Conservation (phyloP, 805 yeast genomes). For the Torulaspora microellipsoides region DNA sequence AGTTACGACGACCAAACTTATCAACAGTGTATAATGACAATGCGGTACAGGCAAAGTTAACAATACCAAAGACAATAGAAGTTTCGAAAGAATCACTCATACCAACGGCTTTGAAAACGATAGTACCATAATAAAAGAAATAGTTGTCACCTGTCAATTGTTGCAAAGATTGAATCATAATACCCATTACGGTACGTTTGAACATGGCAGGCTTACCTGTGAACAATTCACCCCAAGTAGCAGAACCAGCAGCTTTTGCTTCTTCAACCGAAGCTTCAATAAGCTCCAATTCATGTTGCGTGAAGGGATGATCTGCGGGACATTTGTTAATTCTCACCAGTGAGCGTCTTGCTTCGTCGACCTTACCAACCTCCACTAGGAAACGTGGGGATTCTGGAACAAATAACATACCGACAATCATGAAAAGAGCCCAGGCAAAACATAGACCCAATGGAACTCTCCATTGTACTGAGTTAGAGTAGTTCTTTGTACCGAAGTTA, state of each 20-base stretch:
- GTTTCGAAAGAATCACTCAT: conserved; percentile 56
- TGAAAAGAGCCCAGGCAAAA: conserved; percentile 45
- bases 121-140: conserved; percentile 65
- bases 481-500: conserved; percentile 52
- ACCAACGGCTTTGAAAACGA: conserved; percentile 60
- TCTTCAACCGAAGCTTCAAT: conserved; percentile 58
- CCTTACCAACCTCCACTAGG: conserved; percentile 50
- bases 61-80: conserved; percentile 55
- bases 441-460: conserved; percentile 66
- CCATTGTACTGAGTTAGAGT: conserved; percentile 55
- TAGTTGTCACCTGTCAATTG: conserved; percentile 68
- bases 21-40: conserved; percentile 50
- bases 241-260: conserved; percentile 58
- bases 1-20: conserved; percentile 50
- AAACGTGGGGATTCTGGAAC: conserved; percentile 79
- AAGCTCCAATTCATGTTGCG: conserved; percentile 52
- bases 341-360: conserved; percentile 60
- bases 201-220: conserved; percentile 63
- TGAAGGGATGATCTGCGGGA: conserved; percentile 48
- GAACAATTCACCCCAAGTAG: conserved; percentile 61
- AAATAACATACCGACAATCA: conserved; percentile 40
- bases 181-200: conserved; percentile 47
- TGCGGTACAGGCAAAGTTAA: conserved; percentile 57
- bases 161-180: conserved; percentile 58
- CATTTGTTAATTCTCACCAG: conserved; percentile 56